These are phyloP conservation scores for Hypomyces perniciosus DNA, from an alignment of 2,329 filamentous ascomycete species.

Conservation along the genomic window DNA sequence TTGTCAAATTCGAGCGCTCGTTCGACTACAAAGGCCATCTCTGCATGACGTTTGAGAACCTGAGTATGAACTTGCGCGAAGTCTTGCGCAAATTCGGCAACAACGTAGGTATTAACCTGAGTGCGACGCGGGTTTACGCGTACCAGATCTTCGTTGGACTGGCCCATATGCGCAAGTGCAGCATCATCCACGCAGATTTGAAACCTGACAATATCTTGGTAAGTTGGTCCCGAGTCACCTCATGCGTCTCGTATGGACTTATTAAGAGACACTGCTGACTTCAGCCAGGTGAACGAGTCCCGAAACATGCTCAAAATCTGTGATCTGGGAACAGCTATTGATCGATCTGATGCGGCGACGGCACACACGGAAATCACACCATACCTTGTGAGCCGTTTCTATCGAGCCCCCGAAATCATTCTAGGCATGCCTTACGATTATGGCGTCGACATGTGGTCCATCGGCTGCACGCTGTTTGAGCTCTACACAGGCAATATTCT, in stretches of 20 bases:
- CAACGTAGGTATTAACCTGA: constrained; percentile 85
- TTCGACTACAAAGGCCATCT: constrained; percentile 95
- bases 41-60: constrained; percentile 94
- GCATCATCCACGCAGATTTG: constrained; percentile 90
- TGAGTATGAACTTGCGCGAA: constrained; percentile 88
- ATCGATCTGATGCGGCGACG: constrained; percentile 70
- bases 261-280: neutral
- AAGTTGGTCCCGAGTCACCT: constrained; percentile 19
- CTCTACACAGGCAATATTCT: constrained; percentile 96
- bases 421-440: constrained; percentile 95
- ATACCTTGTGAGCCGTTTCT: constrained; percentile 95
- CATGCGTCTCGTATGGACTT: neutral
- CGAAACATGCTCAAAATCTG: constrained; percentile 88
- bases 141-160: constrained; percentile 91
- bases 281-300: constrained; percentile 62
- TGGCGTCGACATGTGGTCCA: constrained; percentile 94
- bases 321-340: constrained; percentile 92
- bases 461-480: constrained; percentile 95
- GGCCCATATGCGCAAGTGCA: constrained; percentile 81
- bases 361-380: constrained; percentile 79
- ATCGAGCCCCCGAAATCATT: constrained; percentile 94
- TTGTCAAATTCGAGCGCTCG: constrained; percentile 77
- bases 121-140: constrained; percentile 81
- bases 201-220: constrained; percentile 97
- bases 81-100: constrained; percentile 94